phyloP scores from a whole-genome alignment of 225 moss, liverwort and hornwort species.

The Polytrichum commune region DNA sequence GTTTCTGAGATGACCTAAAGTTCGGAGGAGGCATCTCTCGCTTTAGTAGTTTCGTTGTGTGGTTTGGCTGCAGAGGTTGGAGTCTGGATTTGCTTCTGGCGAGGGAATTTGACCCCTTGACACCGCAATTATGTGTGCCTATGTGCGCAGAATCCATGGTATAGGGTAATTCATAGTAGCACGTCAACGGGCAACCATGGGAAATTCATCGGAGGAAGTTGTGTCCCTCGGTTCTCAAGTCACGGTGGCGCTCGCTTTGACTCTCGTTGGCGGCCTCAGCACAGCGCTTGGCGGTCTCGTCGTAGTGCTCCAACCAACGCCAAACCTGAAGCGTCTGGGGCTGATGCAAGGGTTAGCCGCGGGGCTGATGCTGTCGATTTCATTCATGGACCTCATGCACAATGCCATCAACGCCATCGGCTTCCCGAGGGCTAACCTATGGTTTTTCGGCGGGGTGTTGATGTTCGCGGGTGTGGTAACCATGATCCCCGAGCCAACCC shows the following conservation, averaged over 20 bases:
- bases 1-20: no score
- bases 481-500: slow-evolving; percentile 83
- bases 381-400: slow-evolving; percentile 98
- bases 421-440: slow-evolving; percentile 80
- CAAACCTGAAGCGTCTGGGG: slow-evolving; percentile 82
- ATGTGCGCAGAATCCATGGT: not conserved
- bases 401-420: slow-evolving; percentile 98
- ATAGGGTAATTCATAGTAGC: not conserved
- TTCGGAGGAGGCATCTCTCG: no score
- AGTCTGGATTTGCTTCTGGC: no score
- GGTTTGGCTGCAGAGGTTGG: no score
- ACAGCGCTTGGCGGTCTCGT: slow-evolving; percentile 81
- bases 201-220: slow-evolving; percentile 29
- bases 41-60: no score
- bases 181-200: not conserved
- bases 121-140: not conserved
- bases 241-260: slow-evolving; percentile 49
- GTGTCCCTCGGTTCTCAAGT: slow-evolving; percentile 55
- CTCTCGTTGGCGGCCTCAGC: slow-evolving; percentile 65
- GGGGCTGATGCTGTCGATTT: slow-evolving; percentile 92
- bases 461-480: slow-evolving; percentile 84
- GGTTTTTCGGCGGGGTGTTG: slow-evolving; percentile 95
- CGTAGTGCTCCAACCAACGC: slow-evolving; percentile 87
- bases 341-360: slow-evolving; percentile 88
- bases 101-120: no score